phyloP scores from a whole-genome alignment of 208 protist species.

The Sergeia podlipaevii region DNA sequence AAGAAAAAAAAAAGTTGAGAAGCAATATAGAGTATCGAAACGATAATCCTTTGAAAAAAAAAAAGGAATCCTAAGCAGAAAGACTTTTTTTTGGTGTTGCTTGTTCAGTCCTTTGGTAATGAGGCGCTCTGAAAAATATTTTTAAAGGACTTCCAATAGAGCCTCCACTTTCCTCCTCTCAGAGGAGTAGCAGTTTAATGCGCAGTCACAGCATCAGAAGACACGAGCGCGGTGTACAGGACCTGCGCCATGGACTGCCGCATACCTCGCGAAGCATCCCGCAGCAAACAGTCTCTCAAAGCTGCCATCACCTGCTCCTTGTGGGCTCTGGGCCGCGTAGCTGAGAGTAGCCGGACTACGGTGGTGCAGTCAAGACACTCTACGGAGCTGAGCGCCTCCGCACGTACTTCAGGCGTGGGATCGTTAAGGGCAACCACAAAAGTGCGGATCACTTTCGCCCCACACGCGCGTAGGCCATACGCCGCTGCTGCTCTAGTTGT shows the following conservation, averaged over 20 bases:
- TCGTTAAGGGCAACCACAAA: slow-evolving; percentile 65
- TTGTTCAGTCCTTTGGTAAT: no score
- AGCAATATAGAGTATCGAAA: no score
- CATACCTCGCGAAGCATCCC: slow-evolving; percentile 26
- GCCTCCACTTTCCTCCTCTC: no score
- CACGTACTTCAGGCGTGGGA: slow-evolving; percentile 36
- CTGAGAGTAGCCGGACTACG: slow-evolving; percentile 27
- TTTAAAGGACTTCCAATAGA: no score
- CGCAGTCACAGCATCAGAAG: no score
- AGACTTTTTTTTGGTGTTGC: no score
- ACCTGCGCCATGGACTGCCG: slow-evolving; percentile 25
- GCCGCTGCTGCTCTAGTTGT: slow-evolving; percentile 35
- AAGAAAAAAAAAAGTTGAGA: no score
- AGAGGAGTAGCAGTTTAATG: no score
- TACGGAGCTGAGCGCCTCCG: slow-evolving; percentile 54
- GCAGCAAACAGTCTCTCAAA: slow-evolving; percentile 59
- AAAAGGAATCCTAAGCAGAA: no score
- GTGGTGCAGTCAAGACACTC: slow-evolving; percentile 23
- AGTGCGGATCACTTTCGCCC: slow-evolving; percentile 45
- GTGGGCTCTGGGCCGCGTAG: slow-evolving; percentile 33
- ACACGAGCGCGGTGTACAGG: slow-evolving; percentile 30
- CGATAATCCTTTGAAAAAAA: no score
- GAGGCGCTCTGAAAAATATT: no score
- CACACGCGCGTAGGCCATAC: slow-evolving; percentile 60
- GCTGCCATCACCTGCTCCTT: slow-evolving; percentile 40